These are phyloP conservation scores for Ceratocystis albifundus DNA, from an alignment of 2,329 filamentous ascomycete species.

Conservation along the genomic window DNA sequence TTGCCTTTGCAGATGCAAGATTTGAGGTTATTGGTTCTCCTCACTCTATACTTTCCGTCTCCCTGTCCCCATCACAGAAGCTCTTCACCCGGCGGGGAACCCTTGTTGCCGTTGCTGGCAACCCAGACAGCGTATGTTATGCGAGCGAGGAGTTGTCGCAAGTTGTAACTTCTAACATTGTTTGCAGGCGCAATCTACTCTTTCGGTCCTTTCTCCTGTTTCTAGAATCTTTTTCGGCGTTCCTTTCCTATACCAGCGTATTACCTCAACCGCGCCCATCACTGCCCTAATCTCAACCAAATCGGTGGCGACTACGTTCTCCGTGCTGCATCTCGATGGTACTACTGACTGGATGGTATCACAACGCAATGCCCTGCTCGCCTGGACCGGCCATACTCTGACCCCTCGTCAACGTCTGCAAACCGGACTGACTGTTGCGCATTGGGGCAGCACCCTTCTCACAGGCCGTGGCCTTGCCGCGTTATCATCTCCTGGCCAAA, in stretches of 20 bases:
- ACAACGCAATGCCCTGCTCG: conserved; percentile 77
- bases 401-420: conserved; percentile 64
- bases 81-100: conserved; percentile 89
- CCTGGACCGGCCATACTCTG: conserved; percentile 89
- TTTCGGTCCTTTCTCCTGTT: conserved; percentile 77
- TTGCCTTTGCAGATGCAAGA: conserved; percentile 56
- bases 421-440: conserved; percentile 59
- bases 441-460: conserved; percentile 84
- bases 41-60: conserved; percentile 87
- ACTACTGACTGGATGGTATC: conserved; percentile 91
- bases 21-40: conserved; percentile 90
- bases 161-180: neutral
- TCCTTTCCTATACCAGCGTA: conserved; percentile 87
- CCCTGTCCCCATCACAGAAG: conserved; percentile 82
- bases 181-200: conserved; percentile 67
- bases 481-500: conserved; percentile 73
- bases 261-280: conserved; percentile 77
- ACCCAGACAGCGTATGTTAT: conserved; percentile 66
- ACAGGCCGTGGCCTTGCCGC: conserved; percentile 81
- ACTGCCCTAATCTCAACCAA: conserved; percentile 83
- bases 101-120: conserved; percentile 77
- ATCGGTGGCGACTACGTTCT: conserved; percentile 74
- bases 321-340: conserved; percentile 80
- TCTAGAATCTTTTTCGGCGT: conserved; percentile 69
- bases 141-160: neutral